Conservation (phyloP, 331 rosid genomes). For the Quercus phellos region DNA sequence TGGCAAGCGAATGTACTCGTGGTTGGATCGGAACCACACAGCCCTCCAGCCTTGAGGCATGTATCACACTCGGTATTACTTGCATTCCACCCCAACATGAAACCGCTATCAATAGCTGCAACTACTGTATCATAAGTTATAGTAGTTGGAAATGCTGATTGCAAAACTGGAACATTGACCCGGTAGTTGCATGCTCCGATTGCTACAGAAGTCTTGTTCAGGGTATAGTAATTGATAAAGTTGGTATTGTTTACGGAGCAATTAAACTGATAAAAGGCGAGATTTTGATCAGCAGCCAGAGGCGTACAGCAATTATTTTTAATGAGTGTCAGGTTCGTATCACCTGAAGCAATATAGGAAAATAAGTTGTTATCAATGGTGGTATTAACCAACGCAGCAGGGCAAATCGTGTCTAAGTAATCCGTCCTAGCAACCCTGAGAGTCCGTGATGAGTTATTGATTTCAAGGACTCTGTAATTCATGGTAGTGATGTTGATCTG, state of each 20-base stretch:
- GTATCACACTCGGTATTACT: not conserved
- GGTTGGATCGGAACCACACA: not conserved
- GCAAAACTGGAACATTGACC: not conserved
- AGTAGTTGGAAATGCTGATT: not conserved
- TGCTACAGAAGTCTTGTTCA: too few relatives aligned
- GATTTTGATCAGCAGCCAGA: not conserved
- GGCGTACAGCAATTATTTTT: constrained; percentile 20
- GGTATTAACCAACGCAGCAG: not conserved
- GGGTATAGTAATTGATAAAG: too few relatives aligned
- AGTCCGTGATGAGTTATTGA: too few relatives aligned
- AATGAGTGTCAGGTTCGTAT: constrained; percentile 14
- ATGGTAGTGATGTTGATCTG: too few relatives aligned
- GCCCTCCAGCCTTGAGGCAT: not conserved
- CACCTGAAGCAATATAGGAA: not conserved
- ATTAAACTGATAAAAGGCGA: not conserved
- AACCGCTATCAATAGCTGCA: constrained; percentile 11
- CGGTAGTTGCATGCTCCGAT: not conserved
- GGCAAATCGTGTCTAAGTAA: constrained; percentile 16
- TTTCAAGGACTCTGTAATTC: too few relatives aligned
- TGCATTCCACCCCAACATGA: constrained; percentile 14
- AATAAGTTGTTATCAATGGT: constrained; percentile 2
- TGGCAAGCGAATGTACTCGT: not conserved
- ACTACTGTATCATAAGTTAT: not conserved
- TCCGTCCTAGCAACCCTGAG: constrained; percentile 16
- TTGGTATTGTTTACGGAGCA: too few relatives aligned